Conservation (phyloP, 2,329 filamentous ascomycete genomes). For the Talaromyces amestolkiae region DNA sequence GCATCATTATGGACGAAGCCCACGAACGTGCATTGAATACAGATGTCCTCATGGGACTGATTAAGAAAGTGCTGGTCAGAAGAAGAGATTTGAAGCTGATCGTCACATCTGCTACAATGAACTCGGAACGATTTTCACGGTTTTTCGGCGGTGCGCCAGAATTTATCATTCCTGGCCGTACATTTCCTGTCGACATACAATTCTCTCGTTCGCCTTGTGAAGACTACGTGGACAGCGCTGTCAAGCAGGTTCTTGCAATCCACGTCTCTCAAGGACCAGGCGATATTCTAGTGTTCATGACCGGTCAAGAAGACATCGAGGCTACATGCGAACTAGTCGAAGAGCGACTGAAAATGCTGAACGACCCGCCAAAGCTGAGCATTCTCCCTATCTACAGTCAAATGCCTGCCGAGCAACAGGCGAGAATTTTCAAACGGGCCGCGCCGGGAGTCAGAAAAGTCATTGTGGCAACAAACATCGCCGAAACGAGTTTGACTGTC, state of each 20-base stretch:
- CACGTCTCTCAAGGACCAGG: constrained; percentile 91
- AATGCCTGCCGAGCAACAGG: constrained; percentile 96
- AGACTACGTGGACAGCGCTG: constrained; percentile 95
- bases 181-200: constrained; percentile 95
- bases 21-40: constrained; percentile 96
- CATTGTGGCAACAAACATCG: constrained; percentile 97
- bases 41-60: constrained; percentile 92
- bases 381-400: constrained; percentile 98
- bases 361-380: constrained; percentile 90
- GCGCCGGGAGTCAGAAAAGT: constrained; percentile 90
- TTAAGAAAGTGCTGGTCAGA: constrained; percentile 92
- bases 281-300: constrained; percentile 99
- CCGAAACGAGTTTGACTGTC: constrained; percentile 94
- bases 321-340: constrained; percentile 90
- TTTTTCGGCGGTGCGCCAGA: constrained; percentile 96
- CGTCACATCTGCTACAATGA: constrained; percentile 98
- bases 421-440: constrained; percentile 94
- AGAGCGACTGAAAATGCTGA: constrained; percentile 81
- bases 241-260: constrained; percentile 92
- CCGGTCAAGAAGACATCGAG: constrained; percentile 97
- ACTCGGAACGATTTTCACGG: constrained; percentile 89
- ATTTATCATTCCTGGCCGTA: constrained; percentile 92
- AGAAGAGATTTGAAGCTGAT: constrained; percentile 92
- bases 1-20: constrained; percentile 99
- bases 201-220: constrained; percentile 93